Evolutionary conservation across 2,329 filamentous ascomycete genomes (phyloP), one percentile per base, ranked within the genome.

Genomic region (Colletotrichum sp.): DNA sequence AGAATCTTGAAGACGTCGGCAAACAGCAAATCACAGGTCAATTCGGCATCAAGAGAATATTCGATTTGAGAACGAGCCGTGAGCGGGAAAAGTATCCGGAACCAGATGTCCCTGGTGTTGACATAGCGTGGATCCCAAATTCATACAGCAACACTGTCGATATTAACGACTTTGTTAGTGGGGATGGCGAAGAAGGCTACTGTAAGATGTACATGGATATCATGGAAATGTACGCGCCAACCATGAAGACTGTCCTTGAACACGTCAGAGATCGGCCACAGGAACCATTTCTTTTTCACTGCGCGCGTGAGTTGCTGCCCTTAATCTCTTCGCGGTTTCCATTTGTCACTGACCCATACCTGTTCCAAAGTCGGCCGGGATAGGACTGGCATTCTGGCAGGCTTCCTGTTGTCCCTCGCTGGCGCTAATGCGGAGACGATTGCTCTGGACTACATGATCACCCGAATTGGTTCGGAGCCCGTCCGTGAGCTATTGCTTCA

Each of bases 261-360:
- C 87, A 88, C 71, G 83, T 91, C 16, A 82, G 88, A 68, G 88
- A 90, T 78, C 82, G 84, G 9, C 86, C 86, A 9, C 73, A 80
- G 2, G 85, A 89, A 79, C 84, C 86, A n/a, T 85, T 90, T 72
- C 77, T 91, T 65, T 87, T 91, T 39, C 90, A 91, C 80, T 91
- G 90, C 80, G 90, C 88, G 8, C 89, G 89, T 90, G 78, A 79
- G 85, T 82, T 34, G 52, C 22, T 6, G 5, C 22, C 66, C 15
- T 15, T 59, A 3, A 19, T n/a, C 2, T 30, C 27, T 32, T 6
- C 27, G 13, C 6, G n/a, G 15, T 15, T 2, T 36, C 6, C n/a
- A 39, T 4, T 11, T 8, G 1, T 5, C 2, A 52, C 13, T 49
- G 2, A 29, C 34, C 44, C 8, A 66, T 11, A 16, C 3, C 22